Conservation (phyloP, 345 rosid genomes). For the Hypericum androsaemum region DNA sequence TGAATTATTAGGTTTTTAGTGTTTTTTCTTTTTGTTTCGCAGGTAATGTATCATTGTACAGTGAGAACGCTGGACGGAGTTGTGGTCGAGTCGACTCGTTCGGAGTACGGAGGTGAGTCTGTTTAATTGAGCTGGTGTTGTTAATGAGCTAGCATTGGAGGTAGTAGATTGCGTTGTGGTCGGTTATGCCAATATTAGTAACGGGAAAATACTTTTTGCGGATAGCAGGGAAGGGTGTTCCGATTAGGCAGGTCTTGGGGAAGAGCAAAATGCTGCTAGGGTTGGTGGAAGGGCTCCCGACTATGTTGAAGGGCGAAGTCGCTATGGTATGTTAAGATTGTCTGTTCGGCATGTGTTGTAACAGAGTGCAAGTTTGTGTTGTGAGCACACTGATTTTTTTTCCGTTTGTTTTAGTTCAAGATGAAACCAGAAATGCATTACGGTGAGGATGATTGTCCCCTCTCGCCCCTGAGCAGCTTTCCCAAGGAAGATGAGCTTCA, state of each 20-base stretch:
- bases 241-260: conserved; percentile 66
- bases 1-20: background rate
- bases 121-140: background rate
- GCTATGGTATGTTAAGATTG: conserved; percentile 52
- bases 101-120: conserved; percentile 68
- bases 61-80: conserved; percentile 80
- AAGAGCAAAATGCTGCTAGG: conserved; percentile 88
- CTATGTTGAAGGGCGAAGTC: conserved; percentile 92
- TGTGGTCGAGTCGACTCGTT: conserved; percentile 63
- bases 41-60: conserved; percentile 82
- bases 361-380: background rate
- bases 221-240: conserved; percentile 63
- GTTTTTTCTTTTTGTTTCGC: conserved; percentile 2
- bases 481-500: conserved; percentile 94
- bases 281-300: conserved; percentile 78
- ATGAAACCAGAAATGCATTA: conserved; percentile 93
- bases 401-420: conserved; percentile 53
- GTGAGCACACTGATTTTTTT: no score
- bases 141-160: background rate
- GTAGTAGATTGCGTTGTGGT: background rate
- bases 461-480: conserved; percentile 51
- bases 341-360: background rate
- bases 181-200: conserved; percentile 5
- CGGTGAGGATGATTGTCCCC: conserved; percentile 80
- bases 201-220: conserved; percentile 6